phyloP scores from a whole-genome alignment of 176 grass and related monocot species.

The Oryza meridionalis region DNA sequence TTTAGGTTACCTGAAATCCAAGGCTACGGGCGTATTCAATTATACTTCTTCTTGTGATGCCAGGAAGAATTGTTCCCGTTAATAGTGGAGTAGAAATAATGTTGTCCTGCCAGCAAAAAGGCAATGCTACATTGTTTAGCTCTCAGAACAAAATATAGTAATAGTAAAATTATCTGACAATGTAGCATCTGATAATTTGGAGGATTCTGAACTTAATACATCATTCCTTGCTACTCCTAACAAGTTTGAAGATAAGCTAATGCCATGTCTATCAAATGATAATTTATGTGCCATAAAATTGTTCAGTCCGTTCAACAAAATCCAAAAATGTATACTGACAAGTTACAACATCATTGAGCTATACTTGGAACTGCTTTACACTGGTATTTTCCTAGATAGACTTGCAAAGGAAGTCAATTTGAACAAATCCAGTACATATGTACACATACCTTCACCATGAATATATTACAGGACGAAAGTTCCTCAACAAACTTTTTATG shows the following conservation, averaged over 20 bases:
- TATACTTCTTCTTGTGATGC: constrained; percentile 88
- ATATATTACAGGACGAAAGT: constrained; percentile 99
- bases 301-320: not conserved
- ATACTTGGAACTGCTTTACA: not conserved
- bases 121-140: not conserved
- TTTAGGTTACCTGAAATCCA: constrained; percentile 69
- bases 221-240: constrained; percentile 11
- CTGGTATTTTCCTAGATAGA: constrained; percentile 23
- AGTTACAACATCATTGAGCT: not conserved
- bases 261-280: not conserved
- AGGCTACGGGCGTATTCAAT: constrained; percentile 65
- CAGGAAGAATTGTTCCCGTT: constrained; percentile 90
- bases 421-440: not conserved
- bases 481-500: constrained; percentile 90
- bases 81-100: constrained; percentile 71
- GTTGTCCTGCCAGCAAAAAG: constrained; percentile 57
- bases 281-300: not conserved
- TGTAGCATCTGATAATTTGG: constrained; percentile 10
- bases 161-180: not conserved
- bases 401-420: constrained; percentile 18
- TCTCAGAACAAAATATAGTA: constrained; percentile 1
- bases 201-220: not conserved
- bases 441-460: constrained; percentile 78
- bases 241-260: not conserved
- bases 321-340: not conserved